Evolutionary conservation across 192 early-diverging fungal species (phyloP), one percentile per base, ranked within the genome.

Genomic region (Ambispora gerdemannii): DNA sequence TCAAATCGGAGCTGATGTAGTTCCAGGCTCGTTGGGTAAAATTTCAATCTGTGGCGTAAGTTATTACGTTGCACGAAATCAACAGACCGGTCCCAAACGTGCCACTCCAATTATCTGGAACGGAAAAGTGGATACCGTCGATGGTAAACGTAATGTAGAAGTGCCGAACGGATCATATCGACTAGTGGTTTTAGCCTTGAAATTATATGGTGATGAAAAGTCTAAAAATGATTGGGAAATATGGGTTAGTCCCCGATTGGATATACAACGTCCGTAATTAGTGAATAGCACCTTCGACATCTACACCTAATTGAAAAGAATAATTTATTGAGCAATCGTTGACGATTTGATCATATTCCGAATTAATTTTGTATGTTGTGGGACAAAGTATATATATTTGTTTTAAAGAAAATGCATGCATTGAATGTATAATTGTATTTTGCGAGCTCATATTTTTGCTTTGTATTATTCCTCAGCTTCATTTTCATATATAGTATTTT

Each of bases 151-250:
- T 31, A 19, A 32, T 60, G 24, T 60, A 8, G 52, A 73, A 33
- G 22, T 77, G 33, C 72, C 76, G 0, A 47, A 74, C 47, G 76
- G 76, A 27, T 61, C 60, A 19, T 77, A 77, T 49, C 53, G 76
- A 22, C 52, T 77, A 30, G 67, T 77, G 13, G 61, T 77, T 28
- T 70, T 70, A 50, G 76, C 67, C 1, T 64, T 77, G 11, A 77
- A 73, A 34, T 72, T 72, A 3, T 77, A 67, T 68, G 76, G 72
- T 3, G 72, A 74, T 24, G 67, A 49, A 20, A 72, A 69, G 25
- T 67, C 63, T 13, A 69, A 72, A 1, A 73, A 25, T 28, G 68
- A 77, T 73, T 68, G 73, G 13, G 76, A 77, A 50, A 67, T 67
- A 2, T 77, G 72, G 67, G 70, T 71, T 11, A 71, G 72, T 58